Evolutionary conservation across 2,329 filamentous ascomycete genomes (phyloP).

Genomic region (Pseudopithomyces chartarum): DNA sequence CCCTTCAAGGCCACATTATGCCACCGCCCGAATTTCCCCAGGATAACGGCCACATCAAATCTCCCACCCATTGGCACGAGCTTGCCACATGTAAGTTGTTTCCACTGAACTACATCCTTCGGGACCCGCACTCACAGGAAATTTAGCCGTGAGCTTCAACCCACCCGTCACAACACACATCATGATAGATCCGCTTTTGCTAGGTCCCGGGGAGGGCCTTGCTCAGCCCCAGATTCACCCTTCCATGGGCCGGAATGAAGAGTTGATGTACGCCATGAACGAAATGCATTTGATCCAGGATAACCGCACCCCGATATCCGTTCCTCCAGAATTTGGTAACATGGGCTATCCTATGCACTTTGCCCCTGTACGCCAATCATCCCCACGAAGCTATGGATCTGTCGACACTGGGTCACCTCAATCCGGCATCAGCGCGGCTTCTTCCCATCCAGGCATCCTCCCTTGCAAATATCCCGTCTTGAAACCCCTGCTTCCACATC

Average conservation of each 20-base stretch:
- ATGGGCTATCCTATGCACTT: constrained; percentile 42
- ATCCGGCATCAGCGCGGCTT: constrained; percentile 40
- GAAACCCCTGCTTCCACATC: constrained; percentile 79
- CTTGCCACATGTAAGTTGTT: constrained; percentile 32
- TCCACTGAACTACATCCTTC: not conserved
- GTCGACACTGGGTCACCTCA: constrained; percentile 43
- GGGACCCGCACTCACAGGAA: not conserved
- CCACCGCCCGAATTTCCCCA: not conserved
- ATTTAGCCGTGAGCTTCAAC: constrained; percentile 30
- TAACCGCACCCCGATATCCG: constrained; percentile 30
- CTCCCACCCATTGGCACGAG: constrained; percentile 28
- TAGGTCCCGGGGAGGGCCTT: constrained; percentile 33
- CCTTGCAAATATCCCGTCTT: constrained; percentile 76
- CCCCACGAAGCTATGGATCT: constrained; percentile 42
- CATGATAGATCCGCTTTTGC: constrained; percentile 44
- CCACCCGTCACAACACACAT: constrained; percentile 41
- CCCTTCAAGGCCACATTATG: not conserved
- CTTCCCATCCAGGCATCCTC: constrained; percentile 36
- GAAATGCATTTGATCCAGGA: constrained; percentile 42
- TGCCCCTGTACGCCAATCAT: constrained; percentile 36
- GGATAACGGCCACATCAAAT: constrained; percentile 2
- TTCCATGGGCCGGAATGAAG: constrained; percentile 38
- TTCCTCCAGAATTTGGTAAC: constrained; percentile 36
- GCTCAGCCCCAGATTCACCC: constrained; percentile 36
- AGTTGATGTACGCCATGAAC: constrained; percentile 45